Evolutionary conservation across 2,329 filamentous ascomycete species (phyloP).

Genomic region (Verticillium isaacii): DNA sequence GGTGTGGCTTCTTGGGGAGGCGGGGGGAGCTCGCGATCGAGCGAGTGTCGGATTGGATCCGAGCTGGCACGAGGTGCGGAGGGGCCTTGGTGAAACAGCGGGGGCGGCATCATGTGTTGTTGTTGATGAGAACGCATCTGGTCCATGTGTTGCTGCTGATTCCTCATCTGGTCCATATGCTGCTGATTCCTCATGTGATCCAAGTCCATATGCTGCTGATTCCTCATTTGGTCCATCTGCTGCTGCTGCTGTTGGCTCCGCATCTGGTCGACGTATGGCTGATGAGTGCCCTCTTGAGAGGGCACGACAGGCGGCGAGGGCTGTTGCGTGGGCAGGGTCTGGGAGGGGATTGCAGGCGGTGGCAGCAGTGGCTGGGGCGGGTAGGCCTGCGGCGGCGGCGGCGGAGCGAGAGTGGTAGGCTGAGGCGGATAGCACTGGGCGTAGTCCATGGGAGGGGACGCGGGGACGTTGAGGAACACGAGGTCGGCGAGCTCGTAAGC

Average conservation of each 20-base stretch:
- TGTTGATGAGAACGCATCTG: background rate
- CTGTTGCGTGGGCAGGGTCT: constrained; percentile 12
- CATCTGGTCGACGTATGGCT: constrained; percentile 11
- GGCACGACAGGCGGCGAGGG: constrained; percentile 10
- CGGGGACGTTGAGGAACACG: constrained; percentile 22
- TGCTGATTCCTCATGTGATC: background rate
- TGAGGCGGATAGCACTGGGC: constrained; percentile 11
- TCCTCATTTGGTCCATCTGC: background rate
- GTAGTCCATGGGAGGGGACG: constrained; percentile 14
- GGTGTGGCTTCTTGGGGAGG: constrained; percentile 14
- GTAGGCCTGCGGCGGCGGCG: constrained; percentile 9
- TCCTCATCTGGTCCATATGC: background rate
- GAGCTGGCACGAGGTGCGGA: constrained; percentile 4
- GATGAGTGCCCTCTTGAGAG: constrained; percentile 8
- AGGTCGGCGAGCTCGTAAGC: constrained; percentile 54
- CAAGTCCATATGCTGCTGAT: background rate
- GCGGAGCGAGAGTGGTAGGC: constrained; percentile 2
- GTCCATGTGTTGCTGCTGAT: background rate
- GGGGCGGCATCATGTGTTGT: constrained; percentile 10
- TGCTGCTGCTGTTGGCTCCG: constrained; percentile 7
- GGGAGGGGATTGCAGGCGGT: constrained; percentile 12
- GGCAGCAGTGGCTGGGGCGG: constrained; percentile 12
- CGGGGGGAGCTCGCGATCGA: constrained; percentile 12
- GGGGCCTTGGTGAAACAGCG: constrained; percentile 7
- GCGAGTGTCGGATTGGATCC: constrained; percentile 10